Evolutionary conservation across 1,284 basidiomycete species (phyloP).

Genomic region (Grifola frondosa): DNA sequence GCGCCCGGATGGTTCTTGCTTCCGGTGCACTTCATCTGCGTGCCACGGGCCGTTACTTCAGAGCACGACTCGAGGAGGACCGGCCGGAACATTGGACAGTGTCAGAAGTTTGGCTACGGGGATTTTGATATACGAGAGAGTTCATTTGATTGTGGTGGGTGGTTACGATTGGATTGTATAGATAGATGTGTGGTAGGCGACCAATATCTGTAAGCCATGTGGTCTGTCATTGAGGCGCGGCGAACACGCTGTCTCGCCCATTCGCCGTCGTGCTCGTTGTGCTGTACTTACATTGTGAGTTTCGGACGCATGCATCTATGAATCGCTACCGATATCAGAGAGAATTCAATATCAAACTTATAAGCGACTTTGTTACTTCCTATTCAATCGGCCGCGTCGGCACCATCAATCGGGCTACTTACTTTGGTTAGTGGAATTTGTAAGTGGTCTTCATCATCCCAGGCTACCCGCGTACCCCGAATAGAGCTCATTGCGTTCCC

Average conservation of each 20-base stretch:
- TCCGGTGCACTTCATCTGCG: constrained; percentile 22
- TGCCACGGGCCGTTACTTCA: constrained; percentile 34
- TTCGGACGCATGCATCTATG: neutral
- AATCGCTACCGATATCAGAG: no score
- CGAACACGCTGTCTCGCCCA: no score
- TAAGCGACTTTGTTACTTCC: no score
- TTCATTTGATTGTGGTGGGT: neutral
- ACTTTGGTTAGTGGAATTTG: no score
- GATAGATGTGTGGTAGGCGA: neutral
- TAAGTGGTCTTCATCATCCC: no score
- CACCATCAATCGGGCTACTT: no score
- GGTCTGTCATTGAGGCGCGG: no score
- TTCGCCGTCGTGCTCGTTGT: no score
- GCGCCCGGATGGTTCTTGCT: constrained; percentile 22
- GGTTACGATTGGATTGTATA: no score
- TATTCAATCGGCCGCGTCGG: no score
- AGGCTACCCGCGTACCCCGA: constrained; percentile 8
- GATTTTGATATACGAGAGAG: constrained; percentile 9
- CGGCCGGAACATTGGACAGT: constrained; percentile 41
- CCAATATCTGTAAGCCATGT: neutral
- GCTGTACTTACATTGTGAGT: no score
- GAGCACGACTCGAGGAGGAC: constrained; percentile 32
- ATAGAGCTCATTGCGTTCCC: no score
- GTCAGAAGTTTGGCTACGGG: constrained; percentile 47
- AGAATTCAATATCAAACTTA: neutral